Conservation (phyloP, 140 eudicot genomes). For the Anethum foeniculum region DNA sequence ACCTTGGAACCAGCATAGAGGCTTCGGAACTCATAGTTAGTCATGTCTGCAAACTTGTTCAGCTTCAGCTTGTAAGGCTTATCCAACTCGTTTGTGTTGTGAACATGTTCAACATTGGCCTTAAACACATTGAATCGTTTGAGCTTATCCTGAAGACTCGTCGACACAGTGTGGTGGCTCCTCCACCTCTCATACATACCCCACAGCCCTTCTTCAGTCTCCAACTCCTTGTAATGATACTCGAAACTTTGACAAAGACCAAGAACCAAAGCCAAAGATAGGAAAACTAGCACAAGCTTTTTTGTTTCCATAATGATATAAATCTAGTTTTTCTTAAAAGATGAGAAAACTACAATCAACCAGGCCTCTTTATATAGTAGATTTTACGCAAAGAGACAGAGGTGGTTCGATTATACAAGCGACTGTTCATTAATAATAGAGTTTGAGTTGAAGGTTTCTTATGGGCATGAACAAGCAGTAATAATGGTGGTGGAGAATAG, state of each 20-base stretch:
- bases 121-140: slow-evolving; percentile 75
- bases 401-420: neutral
- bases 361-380: slow-evolving; percentile 22
- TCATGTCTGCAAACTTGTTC: slow-evolving; percentile 78
- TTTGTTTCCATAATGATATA: slow-evolving; percentile 20
- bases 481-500: slow-evolving; percentile 7
- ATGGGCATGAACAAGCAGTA: slow-evolving; percentile 11
- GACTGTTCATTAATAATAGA: slow-evolving; percentile 5
- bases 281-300: slow-evolving; percentile 20
- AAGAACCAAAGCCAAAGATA: slow-evolving; percentile 47
- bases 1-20: slow-evolving; percentile 44
- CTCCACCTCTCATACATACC: slow-evolving; percentile 89
- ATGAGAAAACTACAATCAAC: slow-evolving; percentile 23
- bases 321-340: slow-evolving; percentile 22
- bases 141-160: slow-evolving; percentile 54
- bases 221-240: slow-evolving; percentile 69
- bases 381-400: neutral
- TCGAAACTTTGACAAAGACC: slow-evolving; percentile 43
- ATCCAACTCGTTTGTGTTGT: slow-evolving; percentile 48
- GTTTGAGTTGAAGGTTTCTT: slow-evolving; percentile 11
- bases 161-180: slow-evolving; percentile 77
- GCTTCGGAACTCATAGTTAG: slow-evolving; percentile 53
- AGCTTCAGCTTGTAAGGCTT: slow-evolving; percentile 60
- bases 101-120: slow-evolving; percentile 56
- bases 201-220: slow-evolving; percentile 70